phyloP scores from a whole-genome alignment of 805 yeast species.

The Clavispora carvajalis region DNA sequence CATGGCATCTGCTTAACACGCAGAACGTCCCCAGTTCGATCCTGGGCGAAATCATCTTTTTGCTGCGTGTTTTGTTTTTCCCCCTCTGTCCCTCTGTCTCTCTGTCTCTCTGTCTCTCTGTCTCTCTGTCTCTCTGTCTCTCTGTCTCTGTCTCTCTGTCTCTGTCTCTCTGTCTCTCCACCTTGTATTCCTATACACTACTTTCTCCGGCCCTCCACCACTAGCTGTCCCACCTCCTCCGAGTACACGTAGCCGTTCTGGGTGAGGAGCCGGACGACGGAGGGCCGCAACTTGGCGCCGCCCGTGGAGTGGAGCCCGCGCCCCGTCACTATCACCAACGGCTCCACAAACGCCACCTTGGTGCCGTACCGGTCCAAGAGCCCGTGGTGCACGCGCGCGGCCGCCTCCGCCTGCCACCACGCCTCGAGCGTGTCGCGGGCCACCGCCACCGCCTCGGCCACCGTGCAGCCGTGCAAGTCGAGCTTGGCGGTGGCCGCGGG shows the following conservation, averaged over 20 bases:
- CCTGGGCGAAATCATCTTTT: conserved; percentile 93
- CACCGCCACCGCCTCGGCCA: conserved; percentile 41
- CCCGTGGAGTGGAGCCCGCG: conserved; percentile 64
- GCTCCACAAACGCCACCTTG: conserved; percentile 36
- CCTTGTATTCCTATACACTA: no score
- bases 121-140: conserved; percentile 23
- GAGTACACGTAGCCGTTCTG: conserved; percentile 36
- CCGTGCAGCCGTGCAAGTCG: conserved; percentile 56
- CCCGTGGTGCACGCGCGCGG: conserved; percentile 36
- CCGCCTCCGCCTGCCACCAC: conserved; percentile 65
- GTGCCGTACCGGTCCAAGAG: conserved; percentile 27
- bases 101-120: background rate
- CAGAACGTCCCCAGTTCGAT: conserved; percentile 99
- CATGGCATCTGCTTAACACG: conserved; percentile 99
- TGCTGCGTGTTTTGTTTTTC: conserved; percentile 1
- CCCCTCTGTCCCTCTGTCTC: conserved; percentile 23
- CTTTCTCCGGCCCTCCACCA: conserved; percentile 37
- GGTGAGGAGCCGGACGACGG: conserved; percentile 38
- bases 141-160: background rate
- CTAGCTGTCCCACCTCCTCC: conserved; percentile 42
- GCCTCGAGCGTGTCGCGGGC: conserved; percentile 29
- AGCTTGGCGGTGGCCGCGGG: conserved; percentile 21
- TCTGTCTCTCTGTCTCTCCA: conserved; percentile 23
- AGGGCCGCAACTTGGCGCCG: conserved; percentile 39
- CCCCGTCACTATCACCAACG: conserved; percentile 55